A percentile compares a stretch with the other conserved stretches of the same genome.
phyloP scores from a whole-genome alignment of 345 rosid genomes.

The Carallia pectinifolia region DNA sequence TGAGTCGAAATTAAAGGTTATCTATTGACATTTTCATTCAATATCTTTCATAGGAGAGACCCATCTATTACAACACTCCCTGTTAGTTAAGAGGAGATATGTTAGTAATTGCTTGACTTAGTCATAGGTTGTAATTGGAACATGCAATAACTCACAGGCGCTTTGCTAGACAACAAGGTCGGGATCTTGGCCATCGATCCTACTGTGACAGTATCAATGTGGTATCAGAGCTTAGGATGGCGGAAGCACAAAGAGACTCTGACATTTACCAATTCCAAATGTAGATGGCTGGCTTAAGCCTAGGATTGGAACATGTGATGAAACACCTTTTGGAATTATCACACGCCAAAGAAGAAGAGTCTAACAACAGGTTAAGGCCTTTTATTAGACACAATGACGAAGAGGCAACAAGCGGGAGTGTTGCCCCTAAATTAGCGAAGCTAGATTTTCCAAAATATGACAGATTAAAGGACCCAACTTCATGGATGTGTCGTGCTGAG shows the following conservation, averaged over 20 bases:
- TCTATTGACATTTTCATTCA: too few relatives aligned
- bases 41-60: too few relatives aligned
- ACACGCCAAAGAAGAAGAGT: neutral
- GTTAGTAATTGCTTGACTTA: too few relatives aligned
- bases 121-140: too few relatives aligned
- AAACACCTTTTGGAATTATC: neutral
- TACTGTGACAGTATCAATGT: neutral
- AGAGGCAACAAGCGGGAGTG: neutral
- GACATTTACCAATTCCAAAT: neutral
- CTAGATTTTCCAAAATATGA: neutral
- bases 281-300: neutral
- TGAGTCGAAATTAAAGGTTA: too few relatives aligned
- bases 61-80: too few relatives aligned
- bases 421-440: neutral
- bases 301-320: neutral
- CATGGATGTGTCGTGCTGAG: neutral
- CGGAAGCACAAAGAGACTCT: neutral
- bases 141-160: too few relatives aligned
- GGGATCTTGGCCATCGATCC: too few relatives aligned
- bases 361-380: neutral
- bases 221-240: neutral
- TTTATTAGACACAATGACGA: neutral
- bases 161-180: fast-evolving
- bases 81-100: too few relatives aligned
- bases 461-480: neutral